phyloP scores from a whole-genome alignment of 176 grass and related monocot species.

The Metroxylon sagu region DNA sequence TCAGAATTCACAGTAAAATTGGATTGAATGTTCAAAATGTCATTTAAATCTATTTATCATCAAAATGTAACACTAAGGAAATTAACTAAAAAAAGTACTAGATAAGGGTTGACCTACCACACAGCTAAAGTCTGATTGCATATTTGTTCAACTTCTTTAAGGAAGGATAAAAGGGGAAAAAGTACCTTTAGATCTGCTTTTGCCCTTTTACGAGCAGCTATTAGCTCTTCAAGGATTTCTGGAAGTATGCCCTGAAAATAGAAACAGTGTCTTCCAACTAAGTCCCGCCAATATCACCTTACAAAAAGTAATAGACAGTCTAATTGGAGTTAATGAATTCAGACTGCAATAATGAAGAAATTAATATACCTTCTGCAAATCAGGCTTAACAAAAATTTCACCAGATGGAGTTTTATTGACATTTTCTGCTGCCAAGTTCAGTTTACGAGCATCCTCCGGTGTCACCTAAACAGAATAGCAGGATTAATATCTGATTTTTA shows the following conservation, averaged over 20 bases:
- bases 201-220: conserved; percentile 93
- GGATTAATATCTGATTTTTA: neutral
- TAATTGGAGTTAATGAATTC: too few relatives aligned
- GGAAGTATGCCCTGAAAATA: conserved; percentile 77
- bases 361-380: conserved; percentile 72
- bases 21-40: neutral
- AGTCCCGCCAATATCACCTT: too few relatives aligned
- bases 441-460: conserved; percentile 70
- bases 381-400: conserved; percentile 94
- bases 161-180: neutral
- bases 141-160: too few relatives aligned
- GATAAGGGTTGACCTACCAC: too few relatives aligned
- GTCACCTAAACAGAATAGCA: conserved; percentile 53
- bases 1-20: neutral
- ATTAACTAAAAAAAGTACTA: neutral
- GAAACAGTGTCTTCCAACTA: too few relatives aligned
- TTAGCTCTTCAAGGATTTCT: conserved; percentile 94
- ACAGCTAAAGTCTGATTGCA: too few relatives aligned
- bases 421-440: conserved; percentile 70
- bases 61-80: too few relatives aligned
- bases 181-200: conserved; percentile 97
- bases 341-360: neutral
- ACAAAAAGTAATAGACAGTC: too few relatives aligned
- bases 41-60: neutral
- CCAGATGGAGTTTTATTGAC: conserved; percentile 89